A percentile compares a stretch with the other conserved stretches of the same genome.
Conservation (phyloP, 129 eudicot species). For the Heracleum sosnowskyi region DNA sequence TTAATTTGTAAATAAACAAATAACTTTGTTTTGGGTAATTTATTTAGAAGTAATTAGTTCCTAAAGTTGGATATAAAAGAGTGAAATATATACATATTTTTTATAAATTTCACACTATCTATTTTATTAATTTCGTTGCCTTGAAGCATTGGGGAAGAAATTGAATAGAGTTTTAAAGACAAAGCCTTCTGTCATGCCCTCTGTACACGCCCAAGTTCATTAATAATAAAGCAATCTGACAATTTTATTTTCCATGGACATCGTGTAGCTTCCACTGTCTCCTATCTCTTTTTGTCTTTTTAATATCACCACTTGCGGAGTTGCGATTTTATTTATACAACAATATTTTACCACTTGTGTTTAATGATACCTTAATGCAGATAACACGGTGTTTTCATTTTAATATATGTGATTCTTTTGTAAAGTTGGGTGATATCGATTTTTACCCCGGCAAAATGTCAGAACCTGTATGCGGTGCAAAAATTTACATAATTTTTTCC, state of each 20-base stretch:
- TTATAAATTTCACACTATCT: no score
- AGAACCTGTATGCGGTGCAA: no score
- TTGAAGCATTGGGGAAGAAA: background rate
- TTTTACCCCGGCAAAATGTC: no score
- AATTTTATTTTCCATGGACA: conserved; percentile 1
- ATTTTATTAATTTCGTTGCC: background rate
- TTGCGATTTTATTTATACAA: background rate
- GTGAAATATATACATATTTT: no score
- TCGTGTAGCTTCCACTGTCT: conserved; percentile 9
- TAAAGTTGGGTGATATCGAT: no score
- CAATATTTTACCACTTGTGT: background rate
- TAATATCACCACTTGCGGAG: background rate
- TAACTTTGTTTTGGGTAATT: no score
- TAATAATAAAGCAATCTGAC: background rate
- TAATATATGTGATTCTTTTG: background rate
- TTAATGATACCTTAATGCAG: background rate
- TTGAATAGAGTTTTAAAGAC: background rate
- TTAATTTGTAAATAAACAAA: no score
- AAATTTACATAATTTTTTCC: no score
- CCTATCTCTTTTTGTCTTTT: background rate
- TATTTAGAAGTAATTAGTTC: no score
- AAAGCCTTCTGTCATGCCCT: background rate
- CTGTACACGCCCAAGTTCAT: background rate
- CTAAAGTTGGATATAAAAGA: no score
- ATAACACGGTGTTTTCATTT: background rate